Percentiles rank a stretch among this genome's conserved stretches.
These are phyloP conservation scores for Leishmania mexicana DNA, from an alignment of 208 protist genomes.

Conservation along the genomic window DNA sequence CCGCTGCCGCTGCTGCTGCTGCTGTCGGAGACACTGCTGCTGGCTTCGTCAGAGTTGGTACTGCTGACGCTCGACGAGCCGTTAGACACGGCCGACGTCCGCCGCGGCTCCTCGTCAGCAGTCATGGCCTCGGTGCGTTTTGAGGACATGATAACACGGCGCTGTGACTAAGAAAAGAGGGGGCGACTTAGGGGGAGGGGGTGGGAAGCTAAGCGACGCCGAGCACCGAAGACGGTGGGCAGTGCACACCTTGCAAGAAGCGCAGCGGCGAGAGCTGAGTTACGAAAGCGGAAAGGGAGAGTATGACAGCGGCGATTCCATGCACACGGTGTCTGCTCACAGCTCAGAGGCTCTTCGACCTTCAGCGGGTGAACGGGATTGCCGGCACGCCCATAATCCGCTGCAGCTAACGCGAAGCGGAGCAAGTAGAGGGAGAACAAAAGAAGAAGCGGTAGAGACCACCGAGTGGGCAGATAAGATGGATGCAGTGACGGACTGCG, in stretches of 20 bases:
- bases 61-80: slow-evolving; percentile 28
- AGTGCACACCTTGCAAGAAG: slow-evolving; percentile 6
- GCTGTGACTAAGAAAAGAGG: not conserved
- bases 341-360: not conserved
- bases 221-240: not conserved
- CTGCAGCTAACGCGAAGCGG: not conserved
- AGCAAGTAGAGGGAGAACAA: not conserved
- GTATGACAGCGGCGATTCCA: not conserved
- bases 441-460: not conserved
- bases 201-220: not conserved
- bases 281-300: not conserved
- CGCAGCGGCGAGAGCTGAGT: slow-evolving; percentile 1
- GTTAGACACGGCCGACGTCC: slow-evolving; percentile 7
- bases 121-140: not conserved
- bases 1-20: slow-evolving; percentile 30
- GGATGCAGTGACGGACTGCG: not conserved
- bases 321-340: not conserved
- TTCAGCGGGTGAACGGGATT: not conserved
- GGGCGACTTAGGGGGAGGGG: not conserved
- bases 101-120: not conserved
- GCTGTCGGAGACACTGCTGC: slow-evolving; percentile 17
- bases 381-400: not conserved
- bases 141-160: not conserved
- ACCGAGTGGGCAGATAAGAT: not conserved
- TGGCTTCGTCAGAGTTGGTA: slow-evolving; percentile 27